Evolutionary conservation across 345 rosid species (phyloP).

Genomic region (Citrus maxima): DNA sequence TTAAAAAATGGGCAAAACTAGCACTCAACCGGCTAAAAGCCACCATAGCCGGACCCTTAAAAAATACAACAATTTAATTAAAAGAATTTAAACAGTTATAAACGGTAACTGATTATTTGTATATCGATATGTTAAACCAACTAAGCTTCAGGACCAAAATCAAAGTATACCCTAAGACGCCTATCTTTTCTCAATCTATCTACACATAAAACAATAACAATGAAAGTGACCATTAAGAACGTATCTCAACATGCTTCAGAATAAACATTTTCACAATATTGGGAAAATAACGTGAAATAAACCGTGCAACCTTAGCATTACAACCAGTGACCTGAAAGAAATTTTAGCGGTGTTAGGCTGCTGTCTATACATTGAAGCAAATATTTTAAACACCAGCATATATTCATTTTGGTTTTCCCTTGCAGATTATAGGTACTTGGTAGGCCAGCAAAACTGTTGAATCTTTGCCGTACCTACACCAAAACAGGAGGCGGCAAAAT

Average conservation of each 20-base stretch:
- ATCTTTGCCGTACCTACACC: neutral
- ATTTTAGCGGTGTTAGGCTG: neutral
- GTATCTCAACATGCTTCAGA: neutral
- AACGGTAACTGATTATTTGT: too few species aligned
- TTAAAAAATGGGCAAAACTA: too few species aligned
- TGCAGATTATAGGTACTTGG: neutral
- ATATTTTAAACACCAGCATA: neutral
- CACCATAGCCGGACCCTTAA: too few species aligned
- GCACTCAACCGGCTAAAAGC: too few species aligned
- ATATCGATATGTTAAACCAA: too few species aligned
- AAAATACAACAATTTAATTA: too few species aligned
- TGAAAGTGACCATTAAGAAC: neutral
- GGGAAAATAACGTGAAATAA: neutral
- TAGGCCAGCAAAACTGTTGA: neutral
- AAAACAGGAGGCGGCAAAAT: neutral
- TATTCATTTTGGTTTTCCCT: neutral
- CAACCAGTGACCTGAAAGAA: neutral
- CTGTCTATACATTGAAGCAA: neutral
- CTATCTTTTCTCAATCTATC: too few species aligned
- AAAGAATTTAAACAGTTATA: too few species aligned
- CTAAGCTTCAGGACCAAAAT: too few species aligned
- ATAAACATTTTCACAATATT: neutral
- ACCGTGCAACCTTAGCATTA: neutral
- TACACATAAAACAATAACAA: too few species aligned
- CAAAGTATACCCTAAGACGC: too few species aligned